Conservation (phyloP, 2,329 filamentous ascomycete genomes). For the Cryphonectria carpinicola region DNA sequence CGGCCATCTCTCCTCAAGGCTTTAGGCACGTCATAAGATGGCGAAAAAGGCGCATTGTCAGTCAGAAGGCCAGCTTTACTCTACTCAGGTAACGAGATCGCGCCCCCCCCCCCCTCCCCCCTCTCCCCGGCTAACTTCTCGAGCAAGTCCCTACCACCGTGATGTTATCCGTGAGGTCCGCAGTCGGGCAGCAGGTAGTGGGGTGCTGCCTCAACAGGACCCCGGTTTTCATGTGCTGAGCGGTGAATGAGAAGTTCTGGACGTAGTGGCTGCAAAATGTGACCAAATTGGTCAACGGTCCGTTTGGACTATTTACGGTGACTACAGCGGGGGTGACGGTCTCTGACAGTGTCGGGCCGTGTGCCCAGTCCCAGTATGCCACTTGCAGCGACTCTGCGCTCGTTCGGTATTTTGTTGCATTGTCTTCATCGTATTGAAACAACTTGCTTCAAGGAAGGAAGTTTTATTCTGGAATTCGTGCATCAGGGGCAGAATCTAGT, state of each 20-base stretch:
- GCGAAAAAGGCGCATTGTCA: background rate
- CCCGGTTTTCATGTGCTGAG: conserved; percentile 34
- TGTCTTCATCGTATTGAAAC: conserved; percentile 43
- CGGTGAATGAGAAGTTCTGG: conserved; percentile 44
- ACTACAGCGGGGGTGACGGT: conserved; percentile 39
- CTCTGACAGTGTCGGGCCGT: conserved; percentile 46
- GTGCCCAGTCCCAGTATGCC: conserved; percentile 61
- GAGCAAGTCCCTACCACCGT: conserved; percentile 34
- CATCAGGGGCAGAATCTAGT: background rate
- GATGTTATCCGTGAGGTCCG: conserved; percentile 44
- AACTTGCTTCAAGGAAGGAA: conserved; percentile 49
- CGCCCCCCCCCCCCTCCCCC: too few relatives aligned
- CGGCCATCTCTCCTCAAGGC: background rate
- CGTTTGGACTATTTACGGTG: conserved; percentile 33
- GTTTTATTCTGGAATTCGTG: conserved; percentile 22
- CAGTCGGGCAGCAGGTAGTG: conserved; percentile 46
- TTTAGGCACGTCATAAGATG: background rate
- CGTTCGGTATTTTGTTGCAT: conserved; percentile 43
- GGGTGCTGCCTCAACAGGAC: conserved; percentile 37
- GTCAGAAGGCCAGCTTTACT: too few relatives aligned
- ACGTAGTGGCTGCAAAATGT: conserved; percentile 58
- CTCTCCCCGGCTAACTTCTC: too few relatives aligned
- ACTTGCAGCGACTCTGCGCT: conserved; percentile 52
- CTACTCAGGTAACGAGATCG: too few relatives aligned
- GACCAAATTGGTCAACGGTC: conserved; percentile 44